Conservation (phyloP, 768 basidiomycete genomes). For the Rubroboletus pulcherrimus region DNA sequence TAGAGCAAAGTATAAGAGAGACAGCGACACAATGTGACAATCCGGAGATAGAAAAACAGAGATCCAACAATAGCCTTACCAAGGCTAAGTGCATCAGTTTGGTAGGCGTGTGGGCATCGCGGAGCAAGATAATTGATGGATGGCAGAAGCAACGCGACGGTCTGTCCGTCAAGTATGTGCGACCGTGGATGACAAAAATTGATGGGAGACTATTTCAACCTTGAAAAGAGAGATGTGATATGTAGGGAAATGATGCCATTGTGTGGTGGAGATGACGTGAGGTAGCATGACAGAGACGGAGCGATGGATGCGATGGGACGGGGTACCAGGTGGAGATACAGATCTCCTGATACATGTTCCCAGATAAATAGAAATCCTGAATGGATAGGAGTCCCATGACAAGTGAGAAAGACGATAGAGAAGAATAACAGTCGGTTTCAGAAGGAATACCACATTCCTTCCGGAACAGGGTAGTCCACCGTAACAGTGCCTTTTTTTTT, state of each 20-base stretch:
- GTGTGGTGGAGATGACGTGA: conserved; percentile 24
- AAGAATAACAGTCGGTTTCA: conserved; percentile 17
- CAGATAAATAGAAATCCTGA: conserved; percentile 35
- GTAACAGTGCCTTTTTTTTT: conserved; percentile 1
- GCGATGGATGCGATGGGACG: conserved; percentile 24
- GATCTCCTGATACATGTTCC: conserved; percentile 29
- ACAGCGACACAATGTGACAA: conserved; percentile 17
- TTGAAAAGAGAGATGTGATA: conserved; percentile 17
- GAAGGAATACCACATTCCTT: conserved; percentile 18
- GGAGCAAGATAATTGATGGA: conserved; percentile 11
- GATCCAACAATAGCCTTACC: conserved; percentile 11
- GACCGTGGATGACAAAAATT: conserved; percentile 9
- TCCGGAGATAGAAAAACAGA: conserved; percentile 14
- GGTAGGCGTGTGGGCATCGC: conserved; percentile 13
- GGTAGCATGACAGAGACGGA: conserved; percentile 18
- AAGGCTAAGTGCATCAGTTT: conserved; percentile 8
- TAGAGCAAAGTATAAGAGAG: conserved; percentile 19
- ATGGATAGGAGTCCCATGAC: conserved; percentile 28
- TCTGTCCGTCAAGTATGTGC: conserved; percentile 24
- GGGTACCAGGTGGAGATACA: conserved; percentile 23
- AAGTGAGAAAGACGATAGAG: conserved; percentile 18
- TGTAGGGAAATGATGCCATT: conserved; percentile 29
- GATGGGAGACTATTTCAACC: conserved; percentile 12
- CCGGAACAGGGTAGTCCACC: conserved; percentile 22
- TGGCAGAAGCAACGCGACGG: conserved; percentile 11